phyloP scores from a whole-genome alignment of 2,329 filamentous ascomycete genomes.

The Phaeosphaeriaceae sp. region DNA sequence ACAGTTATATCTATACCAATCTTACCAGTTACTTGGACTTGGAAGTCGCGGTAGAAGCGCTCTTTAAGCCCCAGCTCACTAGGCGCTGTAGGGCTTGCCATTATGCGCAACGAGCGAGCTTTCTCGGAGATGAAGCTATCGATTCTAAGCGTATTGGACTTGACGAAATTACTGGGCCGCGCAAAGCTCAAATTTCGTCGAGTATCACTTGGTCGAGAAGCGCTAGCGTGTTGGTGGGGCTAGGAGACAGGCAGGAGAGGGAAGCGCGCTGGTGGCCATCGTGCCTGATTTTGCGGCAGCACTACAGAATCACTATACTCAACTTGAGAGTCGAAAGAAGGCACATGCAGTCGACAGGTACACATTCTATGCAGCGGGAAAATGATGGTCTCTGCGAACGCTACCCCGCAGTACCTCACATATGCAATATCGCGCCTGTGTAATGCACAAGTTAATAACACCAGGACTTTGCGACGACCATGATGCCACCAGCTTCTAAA shows the following conservation, averaged over 20 bases:
- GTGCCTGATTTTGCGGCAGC: not conserved
- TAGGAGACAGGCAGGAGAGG: not conserved
- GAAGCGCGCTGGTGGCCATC: not conserved
- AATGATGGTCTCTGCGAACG: not conserved
- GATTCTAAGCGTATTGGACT: not conserved
- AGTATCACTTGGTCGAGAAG: not conserved
- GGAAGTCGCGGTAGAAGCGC: conserved; percentile 85
- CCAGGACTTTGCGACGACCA: too few species aligned
- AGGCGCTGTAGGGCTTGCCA: conserved; percentile 19
- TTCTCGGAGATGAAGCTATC: not conserved
- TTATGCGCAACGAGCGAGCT: not conserved
- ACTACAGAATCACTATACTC: not conserved
- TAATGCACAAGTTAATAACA: too few species aligned
- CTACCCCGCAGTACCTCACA: conserved; percentile 3
- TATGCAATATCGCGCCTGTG: too few species aligned
- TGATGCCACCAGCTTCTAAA: too few species aligned
- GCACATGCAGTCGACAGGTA: too few species aligned
- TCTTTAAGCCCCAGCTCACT: conserved; percentile 65
- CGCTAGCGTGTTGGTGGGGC: not conserved
- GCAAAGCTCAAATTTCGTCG: not conserved
- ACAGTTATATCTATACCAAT: not conserved
- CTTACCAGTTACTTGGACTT: conserved; percentile 73
- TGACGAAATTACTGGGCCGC: not conserved
- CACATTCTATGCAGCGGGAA: too few species aligned
- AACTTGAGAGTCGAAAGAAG: too few species aligned